phyloP scores from a whole-genome alignment of 228 moss, liverwort and hornwort genomes.

The Sphagnum fallax region DNA sequence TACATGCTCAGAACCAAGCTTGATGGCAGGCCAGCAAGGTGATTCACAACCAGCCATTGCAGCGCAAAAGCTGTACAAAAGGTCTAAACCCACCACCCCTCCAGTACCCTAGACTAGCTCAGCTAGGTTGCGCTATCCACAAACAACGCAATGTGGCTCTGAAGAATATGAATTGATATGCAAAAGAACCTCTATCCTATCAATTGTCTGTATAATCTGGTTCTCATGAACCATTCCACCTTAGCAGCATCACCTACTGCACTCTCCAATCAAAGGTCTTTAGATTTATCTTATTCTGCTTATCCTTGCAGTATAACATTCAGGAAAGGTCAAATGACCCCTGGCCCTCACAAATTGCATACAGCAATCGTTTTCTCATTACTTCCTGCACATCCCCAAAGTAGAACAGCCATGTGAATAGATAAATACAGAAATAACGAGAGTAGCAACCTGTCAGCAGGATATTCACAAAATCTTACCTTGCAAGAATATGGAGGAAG shows the following conservation, averaged over 20 bases:
- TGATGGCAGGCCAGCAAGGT: constrained; percentile 16
- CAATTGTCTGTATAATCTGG: constrained; percentile 18
- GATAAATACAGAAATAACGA: not conserved
- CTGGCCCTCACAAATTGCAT: constrained; percentile 94
- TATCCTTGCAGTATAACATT: constrained; percentile 13
- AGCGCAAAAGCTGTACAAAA: constrained; percentile 16
- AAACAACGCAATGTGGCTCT: constrained; percentile 43
- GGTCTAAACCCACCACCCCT: constrained; percentile 3
- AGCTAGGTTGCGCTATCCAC: constrained; percentile 34
- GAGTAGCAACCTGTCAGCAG: not conserved
- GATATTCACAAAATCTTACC: constrained; percentile 25
- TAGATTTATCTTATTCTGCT: constrained; percentile 14
- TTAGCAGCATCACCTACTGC: constrained; percentile 21
- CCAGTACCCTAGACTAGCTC: constrained; percentile 13
- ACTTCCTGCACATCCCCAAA: constrained; percentile 60
- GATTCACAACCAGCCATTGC: constrained; percentile 16
- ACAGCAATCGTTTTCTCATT: constrained; percentile 90
- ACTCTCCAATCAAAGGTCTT: constrained; percentile 26
- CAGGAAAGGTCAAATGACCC: constrained; percentile 95
- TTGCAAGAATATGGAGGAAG: constrained; percentile 98
- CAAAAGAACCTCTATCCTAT: constrained; percentile 37
- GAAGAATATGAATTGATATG: constrained; percentile 58
- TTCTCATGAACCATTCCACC: constrained; percentile 31
- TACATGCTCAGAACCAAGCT: constrained; percentile 13
- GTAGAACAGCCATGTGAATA: not conserved